phyloP scores from a whole-genome alignment of 78 protist species.

The Speleostelium caveatum region DNA sequence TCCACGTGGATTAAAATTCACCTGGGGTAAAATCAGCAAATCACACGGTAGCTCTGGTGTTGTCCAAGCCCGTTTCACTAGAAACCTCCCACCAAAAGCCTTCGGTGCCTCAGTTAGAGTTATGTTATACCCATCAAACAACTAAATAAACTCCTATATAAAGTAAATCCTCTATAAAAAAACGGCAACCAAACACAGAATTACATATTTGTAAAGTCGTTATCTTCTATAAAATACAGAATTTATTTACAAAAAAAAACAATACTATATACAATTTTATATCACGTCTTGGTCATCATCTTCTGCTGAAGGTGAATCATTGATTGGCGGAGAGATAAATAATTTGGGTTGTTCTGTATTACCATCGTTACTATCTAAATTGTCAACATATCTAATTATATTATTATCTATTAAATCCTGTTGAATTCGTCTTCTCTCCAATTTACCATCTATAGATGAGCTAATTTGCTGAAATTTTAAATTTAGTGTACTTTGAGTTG shows the following conservation, averaged over 20 bases:
- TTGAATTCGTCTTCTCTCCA: not conserved
- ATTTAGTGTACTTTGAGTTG: conserved; percentile 12
- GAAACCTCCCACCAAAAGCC: conserved; percentile 94
- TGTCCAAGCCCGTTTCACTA: conserved; percentile 96
- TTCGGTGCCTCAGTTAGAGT: conserved; percentile 94
- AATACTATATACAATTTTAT: too few relatives aligned
- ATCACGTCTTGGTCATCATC: too few relatives aligned
- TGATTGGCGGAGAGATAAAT: too few relatives aligned
- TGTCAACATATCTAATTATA: conserved; percentile 12
- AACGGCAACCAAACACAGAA: not conserved
- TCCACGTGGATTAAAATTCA: conserved; percentile 67
- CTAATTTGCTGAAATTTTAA: not conserved
- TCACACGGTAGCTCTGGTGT: conserved; percentile 98
- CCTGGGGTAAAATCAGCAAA: conserved; percentile 97
- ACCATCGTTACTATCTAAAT: too few relatives aligned
- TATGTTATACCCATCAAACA: conserved; percentile 94
- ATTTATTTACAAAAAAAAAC: too few relatives aligned
- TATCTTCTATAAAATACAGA: not conserved
- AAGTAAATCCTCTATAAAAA: too few relatives aligned
- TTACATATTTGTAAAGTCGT: not conserved
- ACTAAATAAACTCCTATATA: conserved; percentile 73
- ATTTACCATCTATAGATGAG: not conserved
- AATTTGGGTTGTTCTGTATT: too few relatives aligned
- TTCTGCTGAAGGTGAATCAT: too few relatives aligned
- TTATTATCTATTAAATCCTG: not conserved